Conservation (phyloP, 1,139 yeast species). For the Sugiyamaella grinbergsii region DNA sequence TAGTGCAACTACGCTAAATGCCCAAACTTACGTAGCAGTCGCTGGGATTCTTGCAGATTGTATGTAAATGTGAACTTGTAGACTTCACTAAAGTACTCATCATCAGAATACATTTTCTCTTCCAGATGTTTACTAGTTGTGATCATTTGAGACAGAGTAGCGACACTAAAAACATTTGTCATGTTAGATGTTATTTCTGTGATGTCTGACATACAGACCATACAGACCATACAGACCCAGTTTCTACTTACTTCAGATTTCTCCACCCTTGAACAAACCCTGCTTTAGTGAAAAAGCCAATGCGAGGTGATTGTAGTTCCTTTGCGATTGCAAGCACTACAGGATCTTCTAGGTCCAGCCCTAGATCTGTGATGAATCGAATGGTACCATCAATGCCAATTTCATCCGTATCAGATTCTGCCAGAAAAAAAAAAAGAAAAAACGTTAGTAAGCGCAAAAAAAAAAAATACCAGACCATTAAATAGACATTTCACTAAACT, state of each 20-base stretch:
- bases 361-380: slow-evolving; percentile 62
- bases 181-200: not conserved
- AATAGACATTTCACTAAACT: slow-evolving; percentile 2
- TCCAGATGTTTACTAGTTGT: slow-evolving; percentile 47
- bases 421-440: no score
- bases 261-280: slow-evolving; percentile 63
- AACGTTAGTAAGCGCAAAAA: not conserved
- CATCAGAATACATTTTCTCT: slow-evolving; percentile 43
- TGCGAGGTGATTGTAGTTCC: slow-evolving; percentile 62
- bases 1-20: no score
- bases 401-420: slow-evolving; percentile 33
- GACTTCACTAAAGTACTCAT: slow-evolving; percentile 53
- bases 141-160: slow-evolving; percentile 54
- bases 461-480: not conserved
- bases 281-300: slow-evolving; percentile 58
- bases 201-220: not conserved
- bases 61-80: slow-evolving; percentile 74
- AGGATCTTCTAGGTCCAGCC: slow-evolving; percentile 72
- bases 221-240: no score
- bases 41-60: slow-evolving; percentile 61
- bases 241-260: slow-evolving; percentile 37
- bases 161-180: slow-evolving; percentile 42
- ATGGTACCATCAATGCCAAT: slow-evolving; percentile 80
- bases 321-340: slow-evolving; percentile 70
- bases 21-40: slow-evolving; percentile 53